phyloP scores from a whole-genome alignment of 495 filamentous ascomycete species.

The Penicillium canescens region DNA sequence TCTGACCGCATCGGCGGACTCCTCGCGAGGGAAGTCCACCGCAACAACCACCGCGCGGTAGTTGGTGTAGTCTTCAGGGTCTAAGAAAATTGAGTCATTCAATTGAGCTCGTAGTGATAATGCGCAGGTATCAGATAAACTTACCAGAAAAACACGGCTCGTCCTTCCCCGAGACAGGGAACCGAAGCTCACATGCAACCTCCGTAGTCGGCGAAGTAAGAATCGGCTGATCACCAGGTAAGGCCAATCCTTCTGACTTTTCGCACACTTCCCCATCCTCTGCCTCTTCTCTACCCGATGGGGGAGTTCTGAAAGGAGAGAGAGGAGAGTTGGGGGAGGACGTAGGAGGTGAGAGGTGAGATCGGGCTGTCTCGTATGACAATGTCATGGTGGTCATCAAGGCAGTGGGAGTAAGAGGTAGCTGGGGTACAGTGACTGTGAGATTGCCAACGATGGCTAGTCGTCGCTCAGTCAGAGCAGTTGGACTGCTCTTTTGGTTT shows the following conservation, averaged over 20 bases:
- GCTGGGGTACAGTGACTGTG: background rate
- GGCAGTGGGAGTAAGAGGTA: background rate
- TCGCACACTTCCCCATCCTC: background rate
- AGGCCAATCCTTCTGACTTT: background rate
- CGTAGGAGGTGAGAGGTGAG: background rate
- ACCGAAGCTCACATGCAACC: background rate
- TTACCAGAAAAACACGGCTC: conserved; percentile 1
- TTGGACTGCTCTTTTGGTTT: background rate
- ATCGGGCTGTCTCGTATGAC: conserved; percentile 3
- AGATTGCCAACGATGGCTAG: background rate
- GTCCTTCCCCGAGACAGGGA: background rate
- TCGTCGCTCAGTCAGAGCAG: background rate
- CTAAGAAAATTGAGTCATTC: background rate
- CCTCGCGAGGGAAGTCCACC: background rate
- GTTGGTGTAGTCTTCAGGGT: background rate
- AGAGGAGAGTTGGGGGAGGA: background rate
- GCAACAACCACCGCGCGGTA: background rate
- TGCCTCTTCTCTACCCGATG: background rate
- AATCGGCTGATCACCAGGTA: background rate
- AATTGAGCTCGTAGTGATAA: background rate
- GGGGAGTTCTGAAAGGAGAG: background rate
- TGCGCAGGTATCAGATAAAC: background rate
- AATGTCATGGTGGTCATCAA: background rate
- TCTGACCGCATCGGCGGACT: background rate
- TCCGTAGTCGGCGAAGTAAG: background rate